Conservation (phyloP, 176 grass and related monocot species). For the Eleusine indica region DNA sequence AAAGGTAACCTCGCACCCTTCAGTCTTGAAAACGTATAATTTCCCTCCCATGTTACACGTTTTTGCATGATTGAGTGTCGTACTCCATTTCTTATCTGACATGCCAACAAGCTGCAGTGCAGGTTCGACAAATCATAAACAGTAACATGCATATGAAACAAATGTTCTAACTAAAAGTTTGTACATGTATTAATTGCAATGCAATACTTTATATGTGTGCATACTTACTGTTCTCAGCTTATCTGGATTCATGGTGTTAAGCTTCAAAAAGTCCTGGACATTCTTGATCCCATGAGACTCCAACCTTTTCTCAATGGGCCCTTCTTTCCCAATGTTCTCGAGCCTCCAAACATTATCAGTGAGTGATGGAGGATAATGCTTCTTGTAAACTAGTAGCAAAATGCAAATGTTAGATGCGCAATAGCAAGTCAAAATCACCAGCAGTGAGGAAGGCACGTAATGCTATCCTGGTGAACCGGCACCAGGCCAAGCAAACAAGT, state of each 20-base stretch:
- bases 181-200: background rate
- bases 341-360: conserved; percentile 67
- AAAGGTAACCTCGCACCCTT: conserved; percentile 36
- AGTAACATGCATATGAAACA: background rate
- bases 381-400: conserved; percentile 50
- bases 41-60: conserved; percentile 49
- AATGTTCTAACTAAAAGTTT: background rate
- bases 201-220: background rate
- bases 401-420: background rate
- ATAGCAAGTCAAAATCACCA: too few species aligned
- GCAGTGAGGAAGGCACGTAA: too few species aligned
- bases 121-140: background rate
- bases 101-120: conserved; percentile 43
- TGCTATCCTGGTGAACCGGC: too few species aligned
- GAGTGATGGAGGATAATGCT: conserved; percentile 55
- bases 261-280: conserved; percentile 70
- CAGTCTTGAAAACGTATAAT: conserved; percentile 41
- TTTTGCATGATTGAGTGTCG: conserved; percentile 54
- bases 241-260: conserved; percentile 38
- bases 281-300: conserved; percentile 51
- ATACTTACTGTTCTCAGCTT: conserved; percentile 35
- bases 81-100: conserved; percentile 40
- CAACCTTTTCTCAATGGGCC: conserved; percentile 51
- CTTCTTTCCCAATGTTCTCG: conserved; percentile 63
- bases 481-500: too few species aligned